Evolutionary conservation across 345 rosid species (phyloP), one percentile per base, ranked within the genome.

Genomic region (Heritiera littoralis): DNA sequence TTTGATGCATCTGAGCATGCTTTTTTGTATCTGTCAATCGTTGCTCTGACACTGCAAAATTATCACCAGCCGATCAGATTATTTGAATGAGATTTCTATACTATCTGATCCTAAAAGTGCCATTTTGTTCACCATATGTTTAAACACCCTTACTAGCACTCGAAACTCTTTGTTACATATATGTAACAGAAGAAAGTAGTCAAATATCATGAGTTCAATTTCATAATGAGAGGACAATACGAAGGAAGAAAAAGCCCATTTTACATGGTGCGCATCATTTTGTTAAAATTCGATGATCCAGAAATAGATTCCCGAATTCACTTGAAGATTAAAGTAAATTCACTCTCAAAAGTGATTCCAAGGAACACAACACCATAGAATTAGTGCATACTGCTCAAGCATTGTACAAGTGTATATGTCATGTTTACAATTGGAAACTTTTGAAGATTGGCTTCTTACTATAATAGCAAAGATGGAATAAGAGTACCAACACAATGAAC

Each of bases 21-120:
- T 85, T 91, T 93, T 86, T 91, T 95, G 89, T 93, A 95, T 90
- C 94, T 90, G 7, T 93, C 98, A 23, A 95, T 95, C 52, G 99
- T 92, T 76, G 89, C 87, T 84, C 89, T 88, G 48, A 92, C 96
- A 77, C 99, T 93, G 91, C 84, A 80, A 81, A 69, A 51, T 56
- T 18, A 17, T 20, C 18, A 6, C 5, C 23, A 64, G 6, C 6
- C 43, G 6, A 15, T 66, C 28, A 66, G 49, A 5, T 66, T 66
- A 40, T 40, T 6, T 15, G 6, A 65, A 65, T 38, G 20, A 65
- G 18, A 38, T 65, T 65, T 65, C 1, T 14, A 32, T 4, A 65
- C 20, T 38, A 18, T 65, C 9, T 65, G 46, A 60, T 23, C 38
- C 1, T 6, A 23, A 60, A 60, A 3, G 6, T 14, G 10, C 38